Percentiles rank a stretch among this genome's conserved stretches.
These are phyloP conservation scores for Cyberlindnera lachancei DNA, from an alignment of 805 yeast genomes.

Conservation along the genomic window DNA sequence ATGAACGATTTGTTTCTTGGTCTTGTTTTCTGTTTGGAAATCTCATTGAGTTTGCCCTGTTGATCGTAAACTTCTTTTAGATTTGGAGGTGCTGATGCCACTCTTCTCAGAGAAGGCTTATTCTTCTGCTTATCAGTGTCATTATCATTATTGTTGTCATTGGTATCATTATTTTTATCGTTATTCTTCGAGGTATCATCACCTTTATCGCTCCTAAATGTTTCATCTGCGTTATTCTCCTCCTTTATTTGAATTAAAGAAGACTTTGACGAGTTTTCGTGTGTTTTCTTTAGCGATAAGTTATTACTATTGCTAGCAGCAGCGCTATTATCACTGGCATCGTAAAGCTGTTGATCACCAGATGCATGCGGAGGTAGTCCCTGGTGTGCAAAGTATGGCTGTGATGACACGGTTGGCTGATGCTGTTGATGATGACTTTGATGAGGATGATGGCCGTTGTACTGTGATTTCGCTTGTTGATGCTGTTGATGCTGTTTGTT, in stretches of 20 bases:
- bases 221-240: conserved; percentile 15
- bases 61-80: conserved; percentile 27
- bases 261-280: conserved; percentile 8
- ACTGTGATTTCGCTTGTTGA: too few relatives aligned
- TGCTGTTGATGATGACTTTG: conserved; percentile 1
- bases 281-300: conserved; percentile 22
- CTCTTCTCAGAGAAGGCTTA: conserved; percentile 49
- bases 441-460: background rate
- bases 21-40: conserved; percentile 21
- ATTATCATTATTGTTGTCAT: background rate
- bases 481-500: too few relatives aligned
- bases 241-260: conserved; percentile 29
- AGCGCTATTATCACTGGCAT: too few relatives aligned
- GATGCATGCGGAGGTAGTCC: conserved; percentile 49
- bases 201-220: background rate
- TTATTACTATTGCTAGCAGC: too few relatives aligned
- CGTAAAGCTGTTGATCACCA: conserved; percentile 5
- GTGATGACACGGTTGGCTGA: conserved; percentile 22
- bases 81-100: conserved; percentile 79
- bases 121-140: background rate
- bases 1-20: conserved; percentile 41
- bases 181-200: background rate
- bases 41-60: conserved; percentile 10
- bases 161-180: conserved; percentile 1
- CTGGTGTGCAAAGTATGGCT: conserved; percentile 50